Evolutionary conservation across 257 asterid species (phyloP), one percentile per base, ranked within the genome.

Genomic region (Salvia rosmarinus): DNA sequence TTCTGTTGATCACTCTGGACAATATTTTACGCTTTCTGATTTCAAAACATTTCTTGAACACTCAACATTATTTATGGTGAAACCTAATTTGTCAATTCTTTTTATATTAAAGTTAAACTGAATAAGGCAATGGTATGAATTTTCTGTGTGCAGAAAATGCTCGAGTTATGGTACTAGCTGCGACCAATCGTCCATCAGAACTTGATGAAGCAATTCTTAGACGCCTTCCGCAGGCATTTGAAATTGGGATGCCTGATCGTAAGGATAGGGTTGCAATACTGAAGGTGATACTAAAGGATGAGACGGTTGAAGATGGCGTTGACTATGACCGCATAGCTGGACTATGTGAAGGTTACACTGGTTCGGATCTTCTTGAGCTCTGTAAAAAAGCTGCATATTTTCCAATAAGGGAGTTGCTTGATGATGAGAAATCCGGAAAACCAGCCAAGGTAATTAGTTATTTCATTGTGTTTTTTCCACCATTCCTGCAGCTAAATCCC

Each of bases 151-250:
- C 79, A 89, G 96, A 86, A 55, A 72, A 85, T 79, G 96, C 98
- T 73, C 83, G 85, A 52, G 96, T 89, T 44, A 89, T 88, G 96
- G 98, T 92, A 51, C 95, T 92, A 5, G 96, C 96, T 68, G 98
- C 98, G 0, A 89, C 98, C 62, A 92, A 92, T 80, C 96, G 95
- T 39, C 98, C 98, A 58, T 92, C 96, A n/a, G 96, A 92, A 79
- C 98, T 92, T 55, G 98, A 92, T 79, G 98, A 89, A 75, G 96
- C 98, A 70, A 92, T 92, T 77, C 96, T 89, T 58, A 83, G 96
- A 21, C 96, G 96, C 47, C 89, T 92, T 77, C 96, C 98, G 42
- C 98, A 86, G 85, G 82, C 96, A 62, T 92, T 92, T 75, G 95
- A 92, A 84, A 85, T 92, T 44, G 96, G 96, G 57, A 54, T 88